Evolutionary conservation across 1,139 yeast genomes (phyloP).

Genomic region (Kurtzmaniella quercitrusa): DNA sequence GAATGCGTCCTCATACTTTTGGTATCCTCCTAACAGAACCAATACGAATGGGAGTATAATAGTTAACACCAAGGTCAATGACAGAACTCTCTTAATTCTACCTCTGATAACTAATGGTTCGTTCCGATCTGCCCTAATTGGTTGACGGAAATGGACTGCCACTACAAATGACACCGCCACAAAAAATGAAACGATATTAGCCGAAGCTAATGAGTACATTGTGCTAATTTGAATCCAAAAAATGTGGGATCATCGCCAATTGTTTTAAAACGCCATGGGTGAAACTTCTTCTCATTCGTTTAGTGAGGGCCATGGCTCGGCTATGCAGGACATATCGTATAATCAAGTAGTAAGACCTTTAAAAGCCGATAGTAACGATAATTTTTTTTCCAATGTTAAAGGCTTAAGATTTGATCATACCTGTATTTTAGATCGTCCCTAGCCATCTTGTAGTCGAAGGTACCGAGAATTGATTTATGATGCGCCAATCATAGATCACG

Average conservation of each 20-base stretch:
- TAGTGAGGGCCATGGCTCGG: too few relatives aligned
- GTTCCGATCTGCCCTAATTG: constrained; percentile 37
- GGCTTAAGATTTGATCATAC: too few relatives aligned
- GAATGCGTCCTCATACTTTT: background rate
- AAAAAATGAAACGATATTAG: constrained; percentile 7
- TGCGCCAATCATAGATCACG: background rate
- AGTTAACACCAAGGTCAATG: constrained; percentile 28
- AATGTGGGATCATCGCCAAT: too few relatives aligned
- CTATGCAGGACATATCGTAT: too few relatives aligned
- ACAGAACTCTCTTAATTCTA: constrained; percentile 32
- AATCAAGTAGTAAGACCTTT: too few relatives aligned
- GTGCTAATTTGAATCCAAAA: background rate
- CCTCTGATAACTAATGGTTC: constrained; percentile 38
- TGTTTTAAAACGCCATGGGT: too few relatives aligned
- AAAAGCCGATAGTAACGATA: too few relatives aligned
- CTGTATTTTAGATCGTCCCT: too few relatives aligned
- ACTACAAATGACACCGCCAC: constrained; percentile 42
- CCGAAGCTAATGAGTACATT: constrained; percentile 5
- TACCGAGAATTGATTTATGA: too few relatives aligned
- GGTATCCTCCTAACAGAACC: constrained; percentile 11
- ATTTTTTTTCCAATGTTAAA: too few relatives aligned
- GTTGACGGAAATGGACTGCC: constrained; percentile 30
- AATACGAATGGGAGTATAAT: constrained; percentile 22
- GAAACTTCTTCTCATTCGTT: too few relatives aligned
- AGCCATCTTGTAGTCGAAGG: too few relatives aligned